Evolutionary conservation across 2,329 filamentous ascomycete genomes (phyloP).

Genomic region (Aspergillus fumigatiaffinis): DNA sequence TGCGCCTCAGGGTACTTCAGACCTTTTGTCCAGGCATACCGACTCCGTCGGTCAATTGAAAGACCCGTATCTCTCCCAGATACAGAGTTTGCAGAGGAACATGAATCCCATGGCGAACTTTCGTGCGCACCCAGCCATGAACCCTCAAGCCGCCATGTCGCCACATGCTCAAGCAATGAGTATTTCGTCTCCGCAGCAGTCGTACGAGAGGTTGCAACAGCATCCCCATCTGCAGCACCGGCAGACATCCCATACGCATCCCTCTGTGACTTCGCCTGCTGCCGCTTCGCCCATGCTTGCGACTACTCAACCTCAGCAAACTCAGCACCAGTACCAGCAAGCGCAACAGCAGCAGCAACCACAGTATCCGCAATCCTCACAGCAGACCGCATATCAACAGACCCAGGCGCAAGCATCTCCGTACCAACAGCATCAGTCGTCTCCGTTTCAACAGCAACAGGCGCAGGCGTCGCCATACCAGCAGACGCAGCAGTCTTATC

Average conservation of each 20-base stretch:
- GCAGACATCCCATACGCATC: constrained; percentile 7
- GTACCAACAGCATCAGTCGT: constrained; percentile 14
- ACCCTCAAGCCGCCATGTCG: constrained; percentile 22
- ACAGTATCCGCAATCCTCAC: constrained; percentile 3
- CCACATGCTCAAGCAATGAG: constrained; percentile 26
- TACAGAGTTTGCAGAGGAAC: constrained; percentile 28
- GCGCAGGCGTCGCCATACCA: constrained; percentile 14
- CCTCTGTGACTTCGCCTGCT: constrained; percentile 9
- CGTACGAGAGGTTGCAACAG: constrained; percentile 27
- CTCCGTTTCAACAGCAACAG: constrained; percentile 17
- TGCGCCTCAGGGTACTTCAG: constrained; percentile 25
- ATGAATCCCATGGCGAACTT: constrained; percentile 31
- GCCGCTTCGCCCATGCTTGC: constrained; percentile 18
- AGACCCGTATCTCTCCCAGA: constrained; percentile 17
- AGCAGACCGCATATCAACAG: constrained; percentile 8
- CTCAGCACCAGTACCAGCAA: constrained; percentile 8
- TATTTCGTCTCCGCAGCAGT: constrained; percentile 30
- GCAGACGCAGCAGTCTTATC: constrained; percentile 13
- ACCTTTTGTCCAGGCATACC: constrained; percentile 24
- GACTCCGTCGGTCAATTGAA: constrained; percentile 25
- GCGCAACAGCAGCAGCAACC: constrained; percentile 12
- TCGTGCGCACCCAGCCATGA: constrained; percentile 25
- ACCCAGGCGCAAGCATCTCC: constrained; percentile 15
- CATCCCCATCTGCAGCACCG: constrained; percentile 17
- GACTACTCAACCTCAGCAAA: constrained; percentile 17